Base-by-base conservation (phyloP, 768 basidiomycete species). In the Boletus fagicola region DNA sequence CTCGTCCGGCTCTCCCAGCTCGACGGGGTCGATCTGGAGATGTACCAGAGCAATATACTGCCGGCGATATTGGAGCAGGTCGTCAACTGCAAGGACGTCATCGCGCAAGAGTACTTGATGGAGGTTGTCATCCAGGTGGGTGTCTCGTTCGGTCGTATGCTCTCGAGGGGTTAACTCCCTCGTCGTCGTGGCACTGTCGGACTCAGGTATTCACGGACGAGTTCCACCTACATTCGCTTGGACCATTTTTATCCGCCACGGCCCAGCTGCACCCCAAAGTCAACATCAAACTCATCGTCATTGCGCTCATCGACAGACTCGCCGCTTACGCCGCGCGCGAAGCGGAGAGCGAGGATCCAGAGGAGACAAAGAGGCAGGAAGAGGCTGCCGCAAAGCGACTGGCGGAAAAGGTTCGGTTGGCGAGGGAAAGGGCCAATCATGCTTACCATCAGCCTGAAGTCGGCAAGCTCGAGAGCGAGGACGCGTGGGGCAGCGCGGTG, bases 101-200 rank as follows among this genome's bases (percentile, higher is more conserved):
- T 98, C 58, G 97, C 97, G 0, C 97, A 99, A 72, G 97, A 98
- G 70, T 99, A 99, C 72, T 73, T 98, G 46, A 98, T 98, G 97
- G 97, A 99, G 72, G 97, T 98, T 11, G 94, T 99, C 59, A 99
- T 99, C 63, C 97, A 99, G 80, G 93, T 90, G 57, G 36, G 81
- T 39, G 10, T 28, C n/a, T 9, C n/a, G 20, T 48, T 48, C 15
- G n/a, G 22, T 6, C 26, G 13, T 42, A 47, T 15, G 3, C 18
- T 16, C 13, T 24, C 18, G 16, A 36, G 16, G 9, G 9, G 1
- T 28, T 51, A 5, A 45, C 12, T 43, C 12, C n/a, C 12, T 45
- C 11, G 28, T 49, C 43, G 30, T 40, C 22, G 22, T 31, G 12
- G 13, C 24, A 35, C 18, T 15, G 31, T 12, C 5, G 24, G n/a